These are phyloP conservation scores for Fusarium pininemorale DNA, from an alignment of 2,329 filamentous ascomycete species.

Conservation along the genomic window DNA sequence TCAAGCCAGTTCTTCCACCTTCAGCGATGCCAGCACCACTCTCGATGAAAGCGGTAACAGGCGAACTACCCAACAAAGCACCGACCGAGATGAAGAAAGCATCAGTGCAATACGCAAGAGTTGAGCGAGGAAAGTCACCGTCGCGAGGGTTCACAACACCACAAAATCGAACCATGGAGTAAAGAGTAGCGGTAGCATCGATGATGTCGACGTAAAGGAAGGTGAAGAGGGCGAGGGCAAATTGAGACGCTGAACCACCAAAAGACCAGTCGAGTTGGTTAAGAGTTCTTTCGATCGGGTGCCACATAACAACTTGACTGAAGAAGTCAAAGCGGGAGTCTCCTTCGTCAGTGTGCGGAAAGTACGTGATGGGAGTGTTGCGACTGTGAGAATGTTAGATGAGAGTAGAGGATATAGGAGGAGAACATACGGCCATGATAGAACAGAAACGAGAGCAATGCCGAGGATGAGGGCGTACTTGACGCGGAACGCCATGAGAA, in stretches of 20 bases:
- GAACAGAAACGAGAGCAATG: slow-evolving; percentile 74
- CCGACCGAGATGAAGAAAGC: slow-evolving; percentile 77
- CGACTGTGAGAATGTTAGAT: slow-evolving; percentile 54
- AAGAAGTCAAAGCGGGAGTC: slow-evolving; percentile 76
- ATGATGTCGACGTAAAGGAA: slow-evolving; percentile 85
- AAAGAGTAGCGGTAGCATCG: slow-evolving; percentile 79
- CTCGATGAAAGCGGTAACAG: slow-evolving; percentile 79
- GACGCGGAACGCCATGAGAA: slow-evolving; percentile 82
- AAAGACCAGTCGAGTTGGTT: slow-evolving; percentile 74
- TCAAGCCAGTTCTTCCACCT: slow-evolving; percentile 77
- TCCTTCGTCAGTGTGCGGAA: slow-evolving; percentile 72
- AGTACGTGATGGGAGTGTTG: slow-evolving; percentile 75
- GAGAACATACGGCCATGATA: slow-evolving; percentile 72
- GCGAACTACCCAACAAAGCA: slow-evolving; percentile 73
- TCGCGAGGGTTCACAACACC: slow-evolving; percentile 70
- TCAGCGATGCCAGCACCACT: slow-evolving; percentile 80
- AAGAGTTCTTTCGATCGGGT: slow-evolving; percentile 72
- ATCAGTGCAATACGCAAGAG: slow-evolving; percentile 79
- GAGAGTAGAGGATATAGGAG: background rate
- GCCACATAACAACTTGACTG: slow-evolving; percentile 75
- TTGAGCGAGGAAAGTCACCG: slow-evolving; percentile 87
- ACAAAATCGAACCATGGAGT: slow-evolving; percentile 83
- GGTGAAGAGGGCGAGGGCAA: slow-evolving; percentile 76
- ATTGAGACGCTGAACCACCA: slow-evolving; percentile 64
- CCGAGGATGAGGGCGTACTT: slow-evolving; percentile 80